Evolutionary conservation across 768 basidiomycete genomes (phyloP).

Genomic region (Dacryopinax primogenitus): DNA sequence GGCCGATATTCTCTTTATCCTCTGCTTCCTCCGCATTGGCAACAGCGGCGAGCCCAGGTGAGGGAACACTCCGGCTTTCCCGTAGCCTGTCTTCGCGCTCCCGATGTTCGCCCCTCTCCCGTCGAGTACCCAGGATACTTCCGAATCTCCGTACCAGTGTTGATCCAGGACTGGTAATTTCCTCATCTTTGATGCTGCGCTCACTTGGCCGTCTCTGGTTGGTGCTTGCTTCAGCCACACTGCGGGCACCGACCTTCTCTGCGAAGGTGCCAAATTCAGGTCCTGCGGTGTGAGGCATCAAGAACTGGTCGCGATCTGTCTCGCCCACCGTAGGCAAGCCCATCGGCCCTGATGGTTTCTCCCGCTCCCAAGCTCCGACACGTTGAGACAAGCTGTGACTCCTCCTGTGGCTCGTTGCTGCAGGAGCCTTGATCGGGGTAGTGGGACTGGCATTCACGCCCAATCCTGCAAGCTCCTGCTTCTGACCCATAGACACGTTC

Average conservation of each 20-base stretch:
- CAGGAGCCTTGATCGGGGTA: slow-evolving; percentile 22
- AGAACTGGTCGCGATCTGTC: slow-evolving; percentile 23
- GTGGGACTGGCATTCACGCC: slow-evolving; percentile 20
- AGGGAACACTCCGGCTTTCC: background rate
- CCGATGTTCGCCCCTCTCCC: background rate
- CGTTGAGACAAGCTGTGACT: slow-evolving; percentile 76
- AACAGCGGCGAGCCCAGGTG: slow-evolving; percentile 8
- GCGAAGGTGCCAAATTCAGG: slow-evolving; percentile 49
- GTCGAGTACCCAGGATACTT: slow-evolving; percentile 10
- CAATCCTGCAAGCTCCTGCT: background rate
- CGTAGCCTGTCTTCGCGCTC: background rate
- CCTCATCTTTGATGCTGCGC: background rate
- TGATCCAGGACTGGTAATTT: background rate
- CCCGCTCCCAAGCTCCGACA: background rate
- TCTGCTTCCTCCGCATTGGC: background rate
- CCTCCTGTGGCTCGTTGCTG: slow-evolving; percentile 63
- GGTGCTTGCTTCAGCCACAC: background rate
- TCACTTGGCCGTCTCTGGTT: background rate
- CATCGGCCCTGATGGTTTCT: slow-evolving; percentile 35
- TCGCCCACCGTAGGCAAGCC: slow-evolving; percentile 55
- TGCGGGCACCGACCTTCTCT: slow-evolving; percentile 16
- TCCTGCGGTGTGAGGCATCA: slow-evolving; percentile 48
- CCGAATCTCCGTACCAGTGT: slow-evolving; percentile 7
- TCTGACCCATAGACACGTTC: slow-evolving; percentile 10
- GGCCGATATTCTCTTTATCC: slow-evolving; percentile 6